A percentile compares a stretch with the other conserved stretches of the same genome.
Evolutionary conservation across 2,329 filamentous ascomycete genomes (phyloP).

Genomic region (Pseudopithomyces maydicus): DNA sequence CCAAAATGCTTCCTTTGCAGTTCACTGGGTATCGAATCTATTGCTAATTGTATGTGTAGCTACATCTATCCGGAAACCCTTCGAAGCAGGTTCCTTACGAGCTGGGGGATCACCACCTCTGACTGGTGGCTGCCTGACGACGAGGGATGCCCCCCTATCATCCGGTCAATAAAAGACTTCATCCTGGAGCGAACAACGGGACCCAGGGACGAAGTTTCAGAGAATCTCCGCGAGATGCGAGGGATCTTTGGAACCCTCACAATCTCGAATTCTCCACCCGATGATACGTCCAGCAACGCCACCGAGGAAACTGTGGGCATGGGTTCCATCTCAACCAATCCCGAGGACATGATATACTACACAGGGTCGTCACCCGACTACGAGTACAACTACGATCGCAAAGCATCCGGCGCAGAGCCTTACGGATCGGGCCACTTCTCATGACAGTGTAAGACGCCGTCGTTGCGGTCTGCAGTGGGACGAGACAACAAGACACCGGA

Average conservation of each 20-base stretch:
- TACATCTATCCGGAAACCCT: constrained; percentile 82
- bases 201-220: constrained; percentile 56
- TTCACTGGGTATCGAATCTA: background rate
- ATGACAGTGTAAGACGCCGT: constrained; percentile 16
- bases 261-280: constrained; percentile 40
- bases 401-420: constrained; percentile 20
- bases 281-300: constrained; percentile 32
- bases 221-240: constrained; percentile 75
- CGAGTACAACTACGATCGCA: constrained; percentile 32
- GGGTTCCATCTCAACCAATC: constrained; percentile 11
- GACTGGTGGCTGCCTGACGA: constrained; percentile 91
- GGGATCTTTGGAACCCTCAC: constrained; percentile 63
- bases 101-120: constrained; percentile 74
- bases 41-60: constrained; percentile 52
- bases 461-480: constrained; percentile 1
- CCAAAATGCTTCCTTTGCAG: background rate
- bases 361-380: constrained; percentile 27
- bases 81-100: constrained; percentile 73
- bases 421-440: constrained; percentile 22
- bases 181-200: constrained; percentile 73
- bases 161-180: constrained; percentile 79
- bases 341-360: constrained; percentile 27
- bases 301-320: constrained; percentile 23
- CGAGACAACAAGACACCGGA: constrained; percentile 12
- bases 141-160: constrained; percentile 73